A percentile compares a stretch with the other conserved stretches of the same genome.
These are phyloP conservation scores for Termitomyces sp. DNA, from an alignment of 768 basidiomycete species.

Conservation along the genomic window DNA sequence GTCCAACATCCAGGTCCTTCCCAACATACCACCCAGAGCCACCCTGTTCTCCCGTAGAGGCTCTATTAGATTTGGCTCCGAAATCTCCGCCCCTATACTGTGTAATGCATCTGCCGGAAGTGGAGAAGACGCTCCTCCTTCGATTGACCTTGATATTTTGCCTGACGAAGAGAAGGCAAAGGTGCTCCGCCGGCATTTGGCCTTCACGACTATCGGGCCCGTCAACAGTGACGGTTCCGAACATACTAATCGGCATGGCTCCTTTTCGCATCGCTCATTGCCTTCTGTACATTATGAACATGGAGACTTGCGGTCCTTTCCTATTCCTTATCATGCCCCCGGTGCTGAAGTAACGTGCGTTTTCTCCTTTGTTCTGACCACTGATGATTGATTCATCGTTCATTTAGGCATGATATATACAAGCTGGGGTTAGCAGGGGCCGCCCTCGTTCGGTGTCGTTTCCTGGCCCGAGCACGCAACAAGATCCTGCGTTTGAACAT, in stretches of 20 bases:
- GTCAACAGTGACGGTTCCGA: conserved; percentile 21
- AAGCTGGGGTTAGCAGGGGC: conserved; percentile 68
- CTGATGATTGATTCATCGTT: background rate
- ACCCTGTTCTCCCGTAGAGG: background rate
- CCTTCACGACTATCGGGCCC: conserved; percentile 42
- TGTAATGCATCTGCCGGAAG: conserved; percentile 29
- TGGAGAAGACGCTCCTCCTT: conserved; percentile 23
- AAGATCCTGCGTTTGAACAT: conserved; percentile 81
- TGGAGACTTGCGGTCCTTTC: conserved; percentile 67
- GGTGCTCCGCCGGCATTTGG: conserved; percentile 75
- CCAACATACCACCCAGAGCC: conserved; percentile 48
- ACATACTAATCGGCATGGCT: conserved; percentile 20
- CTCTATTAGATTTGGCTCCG: background rate
- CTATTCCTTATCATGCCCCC: conserved; percentile 81
- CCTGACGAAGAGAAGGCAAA: conserved; percentile 81
- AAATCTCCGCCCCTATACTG: conserved; percentile 1
- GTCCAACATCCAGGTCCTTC: conserved; percentile 55
- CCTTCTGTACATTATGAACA: conserved; percentile 20
- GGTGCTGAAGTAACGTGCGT: conserved; percentile 93
- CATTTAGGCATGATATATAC: conserved; percentile 77
- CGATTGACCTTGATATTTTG: conserved; percentile 49
- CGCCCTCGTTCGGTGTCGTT: conserved; percentile 71
- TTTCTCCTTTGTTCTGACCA: background rate
- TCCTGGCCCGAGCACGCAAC: conserved; percentile 46
- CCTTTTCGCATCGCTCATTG: conserved; percentile 21